Percentiles rank a stretch among this genome's conserved stretches.
These are phyloP conservation scores for Fusarium sp. DNA, from an alignment of 2,329 filamentous ascomycete genomes.

Conservation along the genomic window DNA sequence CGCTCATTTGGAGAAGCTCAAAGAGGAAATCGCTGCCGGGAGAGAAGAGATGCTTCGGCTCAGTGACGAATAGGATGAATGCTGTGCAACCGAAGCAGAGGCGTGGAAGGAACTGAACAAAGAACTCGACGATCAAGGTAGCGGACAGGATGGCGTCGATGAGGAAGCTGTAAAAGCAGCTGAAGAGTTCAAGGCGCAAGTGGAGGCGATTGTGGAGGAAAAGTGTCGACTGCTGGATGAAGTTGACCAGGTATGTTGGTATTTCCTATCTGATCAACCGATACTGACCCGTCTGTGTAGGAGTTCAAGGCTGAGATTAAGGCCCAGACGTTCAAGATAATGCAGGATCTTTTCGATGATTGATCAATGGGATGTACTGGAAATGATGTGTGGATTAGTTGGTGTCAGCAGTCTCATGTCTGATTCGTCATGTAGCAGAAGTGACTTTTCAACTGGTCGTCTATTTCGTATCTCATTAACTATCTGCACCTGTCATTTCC, in stretches of 20 bases:
- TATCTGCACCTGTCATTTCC: conserved; percentile 16
- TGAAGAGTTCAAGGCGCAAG: conserved; percentile 36
- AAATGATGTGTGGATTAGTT: neutral
- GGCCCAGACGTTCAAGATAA: conserved; percentile 44
- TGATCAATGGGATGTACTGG: neutral
- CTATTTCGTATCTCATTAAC: conserved; percentile 45
- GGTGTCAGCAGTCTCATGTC: neutral
- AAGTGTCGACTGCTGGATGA: conserved; percentile 42
- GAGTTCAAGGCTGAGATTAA: conserved; percentile 47
- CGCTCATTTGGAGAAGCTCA: conserved; percentile 44
- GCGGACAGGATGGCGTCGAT: neutral
- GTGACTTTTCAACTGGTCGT: conserved; percentile 35
- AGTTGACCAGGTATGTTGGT: conserved; percentile 46
- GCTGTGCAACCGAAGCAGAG: conserved; percentile 35
- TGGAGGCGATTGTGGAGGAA: conserved; percentile 38
- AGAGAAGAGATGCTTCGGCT: conserved; percentile 44
- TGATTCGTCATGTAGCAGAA: conserved; percentile 2
- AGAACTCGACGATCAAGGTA: neutral
- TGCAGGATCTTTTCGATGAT: conserved; percentile 45
- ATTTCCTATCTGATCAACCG: rapidly evolving
- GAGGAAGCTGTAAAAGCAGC: neutral
- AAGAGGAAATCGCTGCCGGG: conserved; percentile 36
- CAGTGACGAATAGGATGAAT: conserved; percentile 45
- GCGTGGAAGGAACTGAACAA: conserved; percentile 34
- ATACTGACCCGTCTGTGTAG: conserved; percentile 33